Evolutionary conservation across 108 stramenopile species (phyloP), one percentile per base, ranked within the genome.

Genomic region (Cyclotella distinguenda): DNA sequence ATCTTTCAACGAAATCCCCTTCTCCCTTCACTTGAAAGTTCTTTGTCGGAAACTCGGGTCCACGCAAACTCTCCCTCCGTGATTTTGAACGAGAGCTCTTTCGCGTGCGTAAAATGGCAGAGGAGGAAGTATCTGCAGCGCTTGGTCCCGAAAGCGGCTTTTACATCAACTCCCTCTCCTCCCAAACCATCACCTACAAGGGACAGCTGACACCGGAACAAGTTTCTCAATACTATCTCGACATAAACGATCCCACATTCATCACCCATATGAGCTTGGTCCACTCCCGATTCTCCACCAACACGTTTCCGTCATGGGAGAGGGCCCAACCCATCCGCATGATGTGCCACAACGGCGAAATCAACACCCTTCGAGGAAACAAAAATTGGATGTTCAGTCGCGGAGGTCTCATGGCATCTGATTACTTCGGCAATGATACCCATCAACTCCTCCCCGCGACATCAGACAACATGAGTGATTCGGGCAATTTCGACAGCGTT

Each of bases 281-380:
- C 10, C 96, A 97, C 78, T 89, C 87, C n/a, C 84, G 96, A 28
- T 97, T 95, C 70, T 87, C 86, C 36, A 97, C 96, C 72, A 97
- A 97, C 63, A 97, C 96, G 23, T 95, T 97, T 61, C 96, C 96
- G 3, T 89, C 87, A 3, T 97, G 96, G 96, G 92, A 93, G 75
- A 85, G 94, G 58, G 96, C 96, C 27, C 96, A 97, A 71, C 96
- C 96, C 59, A 91, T 95, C 66, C 93, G 96, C 35, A 94, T 95
- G 92, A 94, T 97, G 92, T 95, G 94, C 63, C 96, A 97, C 86
- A 97, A 97, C 82, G 96, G 96, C 6, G 96, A 97, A 74, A 95
- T 97, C 83, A 97, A 97, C 68, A 97, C 96, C 11, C 83, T 97
- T 16, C 82, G 93, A 12, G 96, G 96, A 57, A 97, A 97, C 79